These are phyloP conservation scores for Mycocentrospora acerina DNA, from an alignment of 2,329 filamentous ascomycete species.

Conservation along the genomic window DNA sequence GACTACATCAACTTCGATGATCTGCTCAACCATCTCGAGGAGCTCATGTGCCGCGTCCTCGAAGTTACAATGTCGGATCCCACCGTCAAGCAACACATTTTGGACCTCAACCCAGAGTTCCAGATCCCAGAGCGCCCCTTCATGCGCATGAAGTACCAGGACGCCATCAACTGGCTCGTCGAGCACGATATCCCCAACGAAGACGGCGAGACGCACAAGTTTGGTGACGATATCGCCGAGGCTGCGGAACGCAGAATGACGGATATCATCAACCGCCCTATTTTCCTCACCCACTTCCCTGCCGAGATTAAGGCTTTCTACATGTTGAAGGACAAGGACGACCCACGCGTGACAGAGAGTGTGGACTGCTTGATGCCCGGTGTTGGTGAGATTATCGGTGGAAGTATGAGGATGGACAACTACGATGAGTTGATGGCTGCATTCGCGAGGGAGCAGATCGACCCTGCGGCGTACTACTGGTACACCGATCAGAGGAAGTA, in stretches of 20 bases:
- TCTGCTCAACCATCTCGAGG: constrained; percentile 82
- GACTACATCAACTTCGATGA: constrained; percentile 95
- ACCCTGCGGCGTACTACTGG: constrained; percentile 90
- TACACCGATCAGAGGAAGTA: constrained; percentile 96
- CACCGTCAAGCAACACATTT: constrained; percentile 69
- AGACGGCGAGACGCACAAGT: constrained; percentile 83
- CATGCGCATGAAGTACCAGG: constrained; percentile 89
- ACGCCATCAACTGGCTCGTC: constrained; percentile 91
- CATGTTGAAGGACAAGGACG: constrained; percentile 85
- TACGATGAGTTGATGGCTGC: constrained; percentile 82
- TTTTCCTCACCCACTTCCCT: constrained; percentile 97
- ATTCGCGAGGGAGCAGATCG: constrained; percentile 84
- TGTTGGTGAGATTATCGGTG: constrained; percentile 95
- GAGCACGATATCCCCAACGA: constrained; percentile 92
- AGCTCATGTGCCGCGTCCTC: constrained; percentile 83
- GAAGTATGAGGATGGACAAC: constrained; percentile 92
- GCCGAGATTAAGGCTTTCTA: constrained; percentile 98
- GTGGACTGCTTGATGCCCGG: constrained; percentile 89
- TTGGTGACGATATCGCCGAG: constrained; percentile 97
- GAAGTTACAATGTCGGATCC: constrained; percentile 75
- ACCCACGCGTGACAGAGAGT: constrained; percentile 84
- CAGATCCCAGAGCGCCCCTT: constrained; percentile 80
- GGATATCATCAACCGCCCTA: constrained; percentile 90
- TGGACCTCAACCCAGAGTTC: constrained; percentile 90
- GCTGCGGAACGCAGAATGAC: constrained; percentile 97